Base-by-base conservation (phyloP, 352 stramenopile genomes). In the Bremia lactucae region DNA sequence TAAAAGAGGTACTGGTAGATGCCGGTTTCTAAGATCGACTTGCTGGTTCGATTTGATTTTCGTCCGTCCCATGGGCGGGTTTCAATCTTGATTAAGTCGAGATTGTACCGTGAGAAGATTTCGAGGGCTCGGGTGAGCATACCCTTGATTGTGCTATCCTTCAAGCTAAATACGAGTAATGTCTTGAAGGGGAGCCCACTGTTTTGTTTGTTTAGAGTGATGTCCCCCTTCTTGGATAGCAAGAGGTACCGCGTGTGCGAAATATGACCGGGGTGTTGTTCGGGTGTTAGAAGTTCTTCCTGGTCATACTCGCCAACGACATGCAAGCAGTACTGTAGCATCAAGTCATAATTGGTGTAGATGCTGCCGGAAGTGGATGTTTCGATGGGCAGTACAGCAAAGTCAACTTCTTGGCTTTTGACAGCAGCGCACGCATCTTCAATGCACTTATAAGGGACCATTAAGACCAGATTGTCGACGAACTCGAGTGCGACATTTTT, bases 351-450 rank as follows among this genome's bases (percentile, higher is more conserved):
- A 56, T 96, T 97, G 37, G 95, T 88, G 65, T 98, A 95, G 57
- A 96, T 98, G 16, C 72, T 96, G 6, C 94, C 95, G 31, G 84
- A 87, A 23, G 97, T 65, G 5, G 83, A 88, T 53, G 97, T 97
- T 62, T 98, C 94, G 31, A 98, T 90, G 2, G 94, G 91, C 4
- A 98, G 38, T 18, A 96, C 79, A 4, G 82, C 91, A 65, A 97
- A 97, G 50, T 97, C 83, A 23, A 66, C 87, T 54, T 97, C 84
- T 18, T 82, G 78, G 31, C 69, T 62, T 29, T 75, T 61, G 0
- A 87, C 69, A 3, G 74, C 72, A 24, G 53, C 42, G 51, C 84
- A 72, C 11, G 62, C 66, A n/a, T 62, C 66, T 35, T 80, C 65
- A 13, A 86, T 44, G 39, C 41, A 23, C 31, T 60, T 60, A 50